A percentile compares a stretch with the other conserved stretches of the same genome.
Conservation (phyloP, 1,284 basidiomycete species). For the Vanrija pseudolonga region DNA sequence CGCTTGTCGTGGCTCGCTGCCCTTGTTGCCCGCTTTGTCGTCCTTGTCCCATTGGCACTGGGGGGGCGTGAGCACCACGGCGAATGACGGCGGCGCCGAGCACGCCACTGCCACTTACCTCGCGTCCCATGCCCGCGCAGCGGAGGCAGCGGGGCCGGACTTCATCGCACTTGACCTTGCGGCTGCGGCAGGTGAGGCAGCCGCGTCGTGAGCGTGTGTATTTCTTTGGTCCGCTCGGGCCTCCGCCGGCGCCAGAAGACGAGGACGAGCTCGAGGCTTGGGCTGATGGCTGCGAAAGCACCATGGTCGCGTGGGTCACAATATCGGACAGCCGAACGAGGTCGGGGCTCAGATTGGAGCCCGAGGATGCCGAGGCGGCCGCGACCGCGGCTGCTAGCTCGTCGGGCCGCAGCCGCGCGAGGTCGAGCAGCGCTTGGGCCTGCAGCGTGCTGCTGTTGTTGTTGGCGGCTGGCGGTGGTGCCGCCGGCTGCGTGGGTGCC, state of each 20-base stretch:
- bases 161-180: conserved; percentile 19
- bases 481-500: neutral
- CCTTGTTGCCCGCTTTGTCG: neutral
- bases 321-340: conserved; percentile 6
- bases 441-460: neutral
- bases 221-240: neutral
- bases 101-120: neutral
- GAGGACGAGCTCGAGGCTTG: neutral
- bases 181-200: conserved; percentile 8
- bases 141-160: conserved; percentile 24
- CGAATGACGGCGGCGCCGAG: neutral
- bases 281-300: neutral
- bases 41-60: conserved; percentile 6
- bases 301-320: conserved; percentile 4
- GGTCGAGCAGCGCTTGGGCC: neutral
- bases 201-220: conserved; percentile 5
- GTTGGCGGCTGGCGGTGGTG: too few species aligned
- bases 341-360: neutral
- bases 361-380: neutral
- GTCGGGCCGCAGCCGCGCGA: conserved; percentile 3
- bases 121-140: conserved; percentile 2
- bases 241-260: too few species aligned
- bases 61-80: neutral
- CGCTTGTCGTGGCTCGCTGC: neutral
- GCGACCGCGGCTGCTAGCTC: neutral